Conservation (phyloP, 2,329 filamentous ascomycete genomes). For the Spiromastix sp. region DNA sequence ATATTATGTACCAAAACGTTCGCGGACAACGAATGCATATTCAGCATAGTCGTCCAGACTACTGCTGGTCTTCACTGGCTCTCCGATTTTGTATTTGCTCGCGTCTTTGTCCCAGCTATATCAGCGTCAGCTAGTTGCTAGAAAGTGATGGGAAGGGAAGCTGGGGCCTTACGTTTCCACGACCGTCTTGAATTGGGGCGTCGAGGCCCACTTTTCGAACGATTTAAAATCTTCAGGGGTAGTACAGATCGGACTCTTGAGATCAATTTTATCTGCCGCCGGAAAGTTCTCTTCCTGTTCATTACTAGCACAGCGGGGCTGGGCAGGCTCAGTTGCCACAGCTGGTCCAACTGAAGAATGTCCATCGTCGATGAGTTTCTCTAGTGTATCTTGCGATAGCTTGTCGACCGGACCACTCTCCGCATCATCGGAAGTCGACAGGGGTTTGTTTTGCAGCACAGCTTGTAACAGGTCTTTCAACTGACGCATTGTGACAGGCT, state of each 20-base stretch:
- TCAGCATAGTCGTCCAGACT: slow-evolving; percentile 14
- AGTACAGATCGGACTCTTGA: neutral
- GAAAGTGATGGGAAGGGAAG: slow-evolving; percentile 7
- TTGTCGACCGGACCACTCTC: too few species aligned
- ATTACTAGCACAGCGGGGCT: too few species aligned
- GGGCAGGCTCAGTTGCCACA: too few species aligned
- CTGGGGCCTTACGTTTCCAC: slow-evolving; percentile 13
- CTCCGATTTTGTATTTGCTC: slow-evolving; percentile 20
- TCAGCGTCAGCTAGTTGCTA: slow-evolving; percentile 7
- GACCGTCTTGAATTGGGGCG: slow-evolving; percentile 14
- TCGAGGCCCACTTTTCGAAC: slow-evolving; percentile 7
- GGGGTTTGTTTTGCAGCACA: too few species aligned
- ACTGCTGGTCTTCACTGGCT: slow-evolving; percentile 12
- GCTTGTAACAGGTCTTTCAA: too few species aligned
- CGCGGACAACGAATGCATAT: slow-evolving; percentile 18
- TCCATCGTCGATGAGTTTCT: too few species aligned
- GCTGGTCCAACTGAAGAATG: too few species aligned
- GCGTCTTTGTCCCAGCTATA: slow-evolving; percentile 18
- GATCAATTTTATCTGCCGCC: too few species aligned
- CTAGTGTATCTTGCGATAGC: too few species aligned
- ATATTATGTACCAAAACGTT: slow-evolving; percentile 14
- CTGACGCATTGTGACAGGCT: too few species aligned
- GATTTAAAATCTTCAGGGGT: neutral
- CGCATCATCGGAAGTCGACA: too few species aligned
- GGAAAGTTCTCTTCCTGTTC: too few species aligned